Conservation (phyloP, 2,329 filamentous ascomycete genomes). For the Epichloe aotearoae region DNA sequence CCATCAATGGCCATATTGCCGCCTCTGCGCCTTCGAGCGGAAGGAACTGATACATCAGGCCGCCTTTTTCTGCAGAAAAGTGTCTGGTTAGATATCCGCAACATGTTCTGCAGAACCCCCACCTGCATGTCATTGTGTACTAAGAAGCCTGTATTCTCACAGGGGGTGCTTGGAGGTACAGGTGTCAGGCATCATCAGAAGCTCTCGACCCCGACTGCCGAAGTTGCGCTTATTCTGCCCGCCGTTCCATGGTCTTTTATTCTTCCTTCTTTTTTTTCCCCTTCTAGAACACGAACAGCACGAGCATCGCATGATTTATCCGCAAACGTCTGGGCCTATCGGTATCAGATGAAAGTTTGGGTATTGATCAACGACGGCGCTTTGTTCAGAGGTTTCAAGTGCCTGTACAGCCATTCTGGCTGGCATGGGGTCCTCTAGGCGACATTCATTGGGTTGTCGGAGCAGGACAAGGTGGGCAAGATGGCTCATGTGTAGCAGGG, state of each 20-base stretch:
- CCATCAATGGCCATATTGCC: neutral
- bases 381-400: neutral
- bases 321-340: neutral
- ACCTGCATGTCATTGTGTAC: too few species aligned
- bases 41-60: neutral
- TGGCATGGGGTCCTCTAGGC: neutral
- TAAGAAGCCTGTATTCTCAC: neutral
- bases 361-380: conserved; percentile 1
- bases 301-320: neutral
- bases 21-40: neutral
- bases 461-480: neutral
- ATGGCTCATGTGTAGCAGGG: too few species aligned
- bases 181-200: conserved; percentile 1
- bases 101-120: too few species aligned
- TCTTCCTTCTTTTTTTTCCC: neutral
- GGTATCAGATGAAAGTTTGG: neutral
- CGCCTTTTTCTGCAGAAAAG: neutral
- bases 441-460: neutral
- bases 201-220: conserved; percentile 1
- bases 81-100: too few species aligned
- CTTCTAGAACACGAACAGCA: neutral
- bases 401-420: neutral
- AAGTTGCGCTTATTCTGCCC: neutral
- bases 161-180: neutral
- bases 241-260: neutral